phyloP scores from a whole-genome alignment of 225 moss, liverwort and hornwort species.

The Physcomitrium patens region DNA sequence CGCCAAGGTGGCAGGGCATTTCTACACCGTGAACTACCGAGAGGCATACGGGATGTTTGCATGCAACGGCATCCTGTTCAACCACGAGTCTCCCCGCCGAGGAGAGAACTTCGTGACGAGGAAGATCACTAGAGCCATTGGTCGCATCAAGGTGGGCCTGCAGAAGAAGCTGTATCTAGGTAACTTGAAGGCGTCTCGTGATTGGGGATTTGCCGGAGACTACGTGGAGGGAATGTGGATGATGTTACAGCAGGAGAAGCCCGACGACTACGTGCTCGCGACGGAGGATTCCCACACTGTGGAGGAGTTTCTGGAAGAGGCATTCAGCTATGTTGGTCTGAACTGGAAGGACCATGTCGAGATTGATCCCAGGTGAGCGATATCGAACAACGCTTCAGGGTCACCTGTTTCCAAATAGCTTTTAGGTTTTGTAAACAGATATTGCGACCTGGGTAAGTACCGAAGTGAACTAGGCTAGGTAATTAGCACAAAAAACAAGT shows the following conservation, averaged over 20 bases:
- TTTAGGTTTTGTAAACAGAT: background rate
- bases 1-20: conserved; percentile 83
- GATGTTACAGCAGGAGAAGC: conserved; percentile 78
- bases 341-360: conserved; percentile 87
- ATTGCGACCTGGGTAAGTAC: no score
- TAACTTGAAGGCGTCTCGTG: conserved; percentile 78
- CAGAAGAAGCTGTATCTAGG: conserved; percentile 87
- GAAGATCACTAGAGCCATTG: conserved; percentile 80
- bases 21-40: conserved; percentile 85
- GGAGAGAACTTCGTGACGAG: conserved; percentile 86
- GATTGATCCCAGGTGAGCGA: conserved; percentile 62
- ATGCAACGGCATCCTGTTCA: conserved; percentile 89
- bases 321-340: conserved; percentile 67
- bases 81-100: conserved; percentile 82
- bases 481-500: no score
- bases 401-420: background rate
- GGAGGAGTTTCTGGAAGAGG: conserved; percentile 79
- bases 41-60: conserved; percentile 86
- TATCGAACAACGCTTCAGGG: background rate
- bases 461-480: no score
- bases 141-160: conserved; percentile 79
- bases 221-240: conserved; percentile 93
- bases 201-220: conserved; percentile 87
- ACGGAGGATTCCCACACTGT: conserved; percentile 86
- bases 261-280: conserved; percentile 81